Conservation (phyloP, 768 basidiomycete species). For the Russula lepida region DNA sequence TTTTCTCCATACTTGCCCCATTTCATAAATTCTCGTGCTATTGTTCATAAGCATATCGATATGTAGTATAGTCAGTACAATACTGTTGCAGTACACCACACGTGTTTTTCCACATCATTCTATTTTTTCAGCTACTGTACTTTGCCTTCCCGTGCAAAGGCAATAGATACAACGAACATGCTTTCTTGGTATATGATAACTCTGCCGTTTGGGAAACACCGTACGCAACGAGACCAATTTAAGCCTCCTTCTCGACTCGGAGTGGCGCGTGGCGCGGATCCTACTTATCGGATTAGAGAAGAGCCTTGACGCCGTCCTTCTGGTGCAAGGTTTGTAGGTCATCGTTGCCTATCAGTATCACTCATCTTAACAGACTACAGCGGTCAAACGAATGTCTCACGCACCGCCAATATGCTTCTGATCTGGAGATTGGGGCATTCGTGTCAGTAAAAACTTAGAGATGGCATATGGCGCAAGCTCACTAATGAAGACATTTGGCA, state of each 20-base stretch:
- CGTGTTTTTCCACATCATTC: not conserved
- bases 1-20: not conserved
- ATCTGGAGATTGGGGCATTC: conserved; percentile 26
- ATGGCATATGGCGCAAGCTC: conserved; percentile 17
- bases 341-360: conserved; percentile 12
- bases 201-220: not conserved
- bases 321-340: conserved; percentile 14
- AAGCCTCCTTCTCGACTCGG: too few relatives aligned
- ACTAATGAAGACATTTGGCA: conserved; percentile 77
- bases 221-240: not conserved
- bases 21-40: not conserved
- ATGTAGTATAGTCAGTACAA: not conserved
- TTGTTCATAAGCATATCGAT: not conserved
- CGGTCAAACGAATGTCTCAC: conserved; percentile 5
- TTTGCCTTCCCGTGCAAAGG: not conserved
- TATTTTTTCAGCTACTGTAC: not conserved
- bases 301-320: conserved; percentile 9
- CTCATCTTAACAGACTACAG: not conserved
- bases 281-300: not conserved
- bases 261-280: too few relatives aligned
- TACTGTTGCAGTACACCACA: not conserved
- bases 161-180: not conserved
- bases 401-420: conserved; percentile 49
- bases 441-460: not conserved
- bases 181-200: not conserved